Conservation (phyloP, 2,329 filamentous ascomycete genomes). For the Lachnellula hyalina region DNA sequence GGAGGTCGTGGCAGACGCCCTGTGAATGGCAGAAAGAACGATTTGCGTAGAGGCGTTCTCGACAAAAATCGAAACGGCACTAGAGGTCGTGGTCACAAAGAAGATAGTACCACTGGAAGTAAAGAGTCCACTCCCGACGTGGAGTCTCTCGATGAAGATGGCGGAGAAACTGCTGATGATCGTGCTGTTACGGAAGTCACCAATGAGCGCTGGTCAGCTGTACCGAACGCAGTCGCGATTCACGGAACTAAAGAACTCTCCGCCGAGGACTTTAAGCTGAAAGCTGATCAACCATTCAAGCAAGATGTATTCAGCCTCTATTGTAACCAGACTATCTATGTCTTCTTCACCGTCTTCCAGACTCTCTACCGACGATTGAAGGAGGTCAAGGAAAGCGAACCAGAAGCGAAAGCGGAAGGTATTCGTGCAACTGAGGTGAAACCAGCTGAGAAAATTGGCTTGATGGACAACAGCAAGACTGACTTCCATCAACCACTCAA, state of each 20-base stretch:
- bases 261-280: slow-evolving; percentile 57
- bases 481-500: slow-evolving; percentile 66
- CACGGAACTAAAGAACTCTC: slow-evolving; percentile 48
- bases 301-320: slow-evolving; percentile 85
- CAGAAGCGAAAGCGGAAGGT: slow-evolving; percentile 68
- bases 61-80: slow-evolving; percentile 71
- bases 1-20: slow-evolving; percentile 60
- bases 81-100: slow-evolving; percentile 66
- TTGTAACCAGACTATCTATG: slow-evolving; percentile 84
- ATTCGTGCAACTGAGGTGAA: slow-evolving; percentile 68
- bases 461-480: slow-evolving; percentile 71
- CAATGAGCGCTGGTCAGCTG: slow-evolving; percentile 60
- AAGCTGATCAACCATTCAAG: slow-evolving; percentile 73
- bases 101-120: slow-evolving; percentile 74
- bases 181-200: slow-evolving; percentile 55
- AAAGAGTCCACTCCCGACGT: slow-evolving; percentile 86
- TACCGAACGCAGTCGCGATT: slow-evolving; percentile 51
- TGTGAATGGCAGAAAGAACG: slow-evolving; percentile 65
- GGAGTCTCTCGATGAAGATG: slow-evolving; percentile 73
- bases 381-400: slow-evolving; percentile 75
- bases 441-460: slow-evolving; percentile 75
- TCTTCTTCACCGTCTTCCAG: slow-evolving; percentile 91
- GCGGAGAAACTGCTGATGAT: slow-evolving; percentile 56
- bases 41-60: slow-evolving; percentile 79
- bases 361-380: slow-evolving; percentile 81